Conservation (phyloP, 2,329 filamentous ascomycete genomes). For the Didymellaceae sp. region DNA sequence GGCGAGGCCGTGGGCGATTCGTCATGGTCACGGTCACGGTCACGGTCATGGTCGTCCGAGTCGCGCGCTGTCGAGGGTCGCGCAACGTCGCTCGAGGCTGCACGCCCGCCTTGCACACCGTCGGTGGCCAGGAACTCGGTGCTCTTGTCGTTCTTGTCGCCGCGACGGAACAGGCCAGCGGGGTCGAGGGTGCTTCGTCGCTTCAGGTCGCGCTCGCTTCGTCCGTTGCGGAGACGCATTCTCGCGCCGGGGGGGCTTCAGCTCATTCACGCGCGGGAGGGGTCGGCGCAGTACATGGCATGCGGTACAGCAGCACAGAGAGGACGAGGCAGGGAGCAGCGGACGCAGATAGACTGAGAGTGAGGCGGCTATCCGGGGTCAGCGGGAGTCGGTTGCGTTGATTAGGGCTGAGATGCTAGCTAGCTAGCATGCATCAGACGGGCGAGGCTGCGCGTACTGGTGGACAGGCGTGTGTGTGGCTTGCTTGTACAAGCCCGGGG, state of each 20-base stretch:
- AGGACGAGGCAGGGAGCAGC: not conserved
- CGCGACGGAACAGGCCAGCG: constrained; percentile 44
- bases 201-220: constrained; percentile 51
- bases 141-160: constrained; percentile 36
- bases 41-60: too few species aligned
- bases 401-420: not conserved
- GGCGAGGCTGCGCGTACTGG: not conserved
- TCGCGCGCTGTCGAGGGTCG: constrained; percentile 30
- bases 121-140: constrained; percentile 22
- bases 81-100: constrained; percentile 32
- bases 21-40: constrained; percentile 25
- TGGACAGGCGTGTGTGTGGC: not conserved
- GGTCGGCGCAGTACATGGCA: constrained; percentile 44
- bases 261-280: constrained; percentile 44
- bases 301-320: constrained; percentile 23
- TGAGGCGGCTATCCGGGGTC: not conserved
- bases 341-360: not conserved
- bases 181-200: constrained; percentile 55
- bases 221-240: constrained; percentile 51
- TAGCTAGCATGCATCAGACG: not conserved
- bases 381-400: constrained; percentile 2
- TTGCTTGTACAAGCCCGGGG: not conserved
- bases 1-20: constrained; percentile 39
- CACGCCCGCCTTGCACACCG: constrained; percentile 44
- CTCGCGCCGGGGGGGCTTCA: constrained; percentile 33